Evolutionary conservation across 345 rosid species (phyloP).

Genomic region (Gossypium sturtianum): DNA sequence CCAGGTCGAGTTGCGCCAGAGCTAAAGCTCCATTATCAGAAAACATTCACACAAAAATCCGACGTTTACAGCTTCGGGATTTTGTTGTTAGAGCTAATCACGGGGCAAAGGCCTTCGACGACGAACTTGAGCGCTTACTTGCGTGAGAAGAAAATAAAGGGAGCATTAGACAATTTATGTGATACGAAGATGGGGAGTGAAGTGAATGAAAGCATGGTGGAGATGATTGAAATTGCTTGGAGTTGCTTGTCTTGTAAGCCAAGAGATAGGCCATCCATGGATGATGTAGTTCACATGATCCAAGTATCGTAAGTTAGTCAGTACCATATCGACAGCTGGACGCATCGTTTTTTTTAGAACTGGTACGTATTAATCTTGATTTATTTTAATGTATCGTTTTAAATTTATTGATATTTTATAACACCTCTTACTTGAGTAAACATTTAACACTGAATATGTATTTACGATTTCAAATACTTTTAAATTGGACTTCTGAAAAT

Average conservation of each 20-base stretch:
- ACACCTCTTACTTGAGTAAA: too few species aligned
- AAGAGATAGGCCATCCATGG: conserved; percentile 24
- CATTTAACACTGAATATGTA: too few species aligned
- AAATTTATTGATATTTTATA: too few species aligned
- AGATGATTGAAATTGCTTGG: conserved; percentile 21
- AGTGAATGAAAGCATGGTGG: conserved; percentile 21
- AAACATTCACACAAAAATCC: conserved; percentile 9
- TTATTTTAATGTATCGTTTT: too few species aligned
- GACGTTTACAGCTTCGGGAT: conserved; percentile 34
- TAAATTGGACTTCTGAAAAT: too few species aligned
- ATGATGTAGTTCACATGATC: conserved; percentile 20
- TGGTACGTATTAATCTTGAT: too few species aligned
- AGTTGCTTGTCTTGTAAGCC: conserved; percentile 16
- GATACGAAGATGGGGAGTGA: conserved; percentile 24
- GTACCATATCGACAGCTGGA: too few species aligned
- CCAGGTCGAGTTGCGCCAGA: conserved; percentile 26
- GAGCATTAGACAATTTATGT: conserved; percentile 17
- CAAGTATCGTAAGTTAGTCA: conserved; percentile 3
- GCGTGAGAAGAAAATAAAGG: conserved; percentile 9
- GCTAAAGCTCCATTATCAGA: not conserved
- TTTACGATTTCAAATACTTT: too few species aligned
- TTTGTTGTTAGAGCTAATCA: conserved; percentile 24
- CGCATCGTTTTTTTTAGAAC: too few species aligned
- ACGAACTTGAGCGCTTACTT: conserved; percentile 18
- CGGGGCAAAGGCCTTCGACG: conserved; percentile 23